Evolutionary conservation across 2,329 filamentous ascomycete species (phyloP).

Genomic region (Sclerotiophoma versabilis): DNA sequence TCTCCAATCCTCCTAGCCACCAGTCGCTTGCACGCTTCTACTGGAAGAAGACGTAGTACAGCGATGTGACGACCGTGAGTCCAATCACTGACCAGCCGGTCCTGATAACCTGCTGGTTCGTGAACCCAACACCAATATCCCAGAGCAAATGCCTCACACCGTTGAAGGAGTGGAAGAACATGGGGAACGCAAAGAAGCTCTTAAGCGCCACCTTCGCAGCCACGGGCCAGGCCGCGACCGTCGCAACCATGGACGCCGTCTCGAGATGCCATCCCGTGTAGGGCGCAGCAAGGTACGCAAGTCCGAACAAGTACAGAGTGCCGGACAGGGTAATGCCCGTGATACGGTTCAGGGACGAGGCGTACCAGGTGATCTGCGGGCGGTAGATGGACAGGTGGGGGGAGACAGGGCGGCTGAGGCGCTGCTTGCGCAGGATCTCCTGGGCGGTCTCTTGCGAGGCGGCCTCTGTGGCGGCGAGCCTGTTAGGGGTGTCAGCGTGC

Average conservation of each 20-base stretch:
- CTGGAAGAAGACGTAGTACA: slow-evolving; percentile 43
- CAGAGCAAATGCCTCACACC: slow-evolving; percentile 75
- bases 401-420: slow-evolving; percentile 78
- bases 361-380: slow-evolving; percentile 84
- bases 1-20: neutral
- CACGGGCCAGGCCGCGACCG: slow-evolving; percentile 68
- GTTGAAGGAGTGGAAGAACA: slow-evolving; percentile 73
- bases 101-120: slow-evolving; percentile 69
- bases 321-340: slow-evolving; percentile 78
- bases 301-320: slow-evolving; percentile 78
- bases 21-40: slow-evolving; percentile 9
- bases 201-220: slow-evolving; percentile 67
- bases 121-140: slow-evolving; percentile 69
- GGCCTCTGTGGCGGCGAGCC: slow-evolving; percentile 64
- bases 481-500: slow-evolving; percentile 25
- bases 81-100: slow-evolving; percentile 71
- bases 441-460: slow-evolving; percentile 62
- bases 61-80: slow-evolving; percentile 54
- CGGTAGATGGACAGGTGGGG: slow-evolving; percentile 89
- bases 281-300: slow-evolving; percentile 82
- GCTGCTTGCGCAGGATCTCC: slow-evolving; percentile 80
- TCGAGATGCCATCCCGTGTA: slow-evolving; percentile 75
- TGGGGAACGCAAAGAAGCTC: slow-evolving; percentile 66
- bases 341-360: slow-evolving; percentile 79
- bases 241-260: slow-evolving; percentile 67